Evolutionary conservation across 2,329 filamentous ascomycete species (phyloP), one percentile per base, ranked within the genome.

Genomic region (Penicillium sp.): DNA sequence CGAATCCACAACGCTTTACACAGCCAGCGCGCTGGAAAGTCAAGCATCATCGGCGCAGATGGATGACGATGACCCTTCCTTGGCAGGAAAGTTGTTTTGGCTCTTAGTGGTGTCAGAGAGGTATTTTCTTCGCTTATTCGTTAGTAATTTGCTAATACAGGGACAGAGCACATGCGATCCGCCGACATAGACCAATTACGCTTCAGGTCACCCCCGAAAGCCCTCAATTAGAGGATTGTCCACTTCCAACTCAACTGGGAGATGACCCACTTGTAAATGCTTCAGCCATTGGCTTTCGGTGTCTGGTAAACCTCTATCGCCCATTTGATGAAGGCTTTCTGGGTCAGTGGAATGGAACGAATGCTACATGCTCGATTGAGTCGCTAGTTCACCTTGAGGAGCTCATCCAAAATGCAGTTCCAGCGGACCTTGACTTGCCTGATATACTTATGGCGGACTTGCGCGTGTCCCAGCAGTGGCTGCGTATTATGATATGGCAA

Each of bases 401-500:
- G 37, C 80, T 82, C 48, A 74, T 83, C 1, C 78, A 77, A 5
- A 78, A 79, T 52, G 79, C 81, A 1, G 70, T 85, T 0, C 83
- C 83, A 3, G 65, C 73, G 10, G 82, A 83, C 61, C 74, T 84
- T 14, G 78, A 82, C 43, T 73, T 77, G 22, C 87, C 85, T 0
- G 83, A 86, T 57, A 83, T 83, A 39, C 85, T 89, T 61, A 85
- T 85, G 55, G 85, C 86, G 2, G 85, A 89, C 58, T 77, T 89
- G 16, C 78, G 85, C 29, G 81, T 86, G 38, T 88, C 85, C 1
- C 85, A 89, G 66, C 85, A 88, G 65, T 89, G 87, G 87, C 77
- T 89, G 5, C 79, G 84, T 18, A 83, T 85, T 1, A 87, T 89
- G 74, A 82, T 89, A n/a, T 89, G 87, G 87, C 87, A 89, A 63